Conservation (phyloP, 306 rosid genomes). For the Albizia julibrissin region DNA sequence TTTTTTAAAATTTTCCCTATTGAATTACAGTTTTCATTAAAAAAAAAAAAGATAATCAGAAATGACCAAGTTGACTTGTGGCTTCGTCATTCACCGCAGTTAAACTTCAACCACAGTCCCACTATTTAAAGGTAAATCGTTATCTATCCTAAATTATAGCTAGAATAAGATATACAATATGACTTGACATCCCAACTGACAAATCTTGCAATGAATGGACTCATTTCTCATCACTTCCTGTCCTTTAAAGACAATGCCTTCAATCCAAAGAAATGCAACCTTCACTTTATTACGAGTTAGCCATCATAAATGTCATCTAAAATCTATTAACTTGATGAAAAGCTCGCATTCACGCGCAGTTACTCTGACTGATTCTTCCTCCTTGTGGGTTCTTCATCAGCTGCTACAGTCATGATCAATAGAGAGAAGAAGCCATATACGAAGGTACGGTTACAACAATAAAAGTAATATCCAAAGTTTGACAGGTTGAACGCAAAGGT, state of each 20-base stretch:
- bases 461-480: background rate
- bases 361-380: background rate
- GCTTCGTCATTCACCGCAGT: no score
- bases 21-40: no score
- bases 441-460: no score
- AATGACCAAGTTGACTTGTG: no score
- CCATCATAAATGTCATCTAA: background rate
- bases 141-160: no score
- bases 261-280: background rate
- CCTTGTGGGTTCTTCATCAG: background rate
- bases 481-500: background rate
- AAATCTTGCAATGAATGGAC: background rate
- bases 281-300: background rate
- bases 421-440: background rate
- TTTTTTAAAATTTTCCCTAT: no score
- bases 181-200: background rate
- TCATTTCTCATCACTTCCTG: background rate
- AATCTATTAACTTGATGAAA: background rate
- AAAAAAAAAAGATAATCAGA: no score
- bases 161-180: background rate
- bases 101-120: no score
- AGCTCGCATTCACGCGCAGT: background rate
- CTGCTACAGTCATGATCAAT: background rate
- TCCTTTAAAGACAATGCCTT: background rate
- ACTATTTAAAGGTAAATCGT: no score